Conservation (phyloP, 164 flowering plant species). For the Annona squamosa region DNA sequence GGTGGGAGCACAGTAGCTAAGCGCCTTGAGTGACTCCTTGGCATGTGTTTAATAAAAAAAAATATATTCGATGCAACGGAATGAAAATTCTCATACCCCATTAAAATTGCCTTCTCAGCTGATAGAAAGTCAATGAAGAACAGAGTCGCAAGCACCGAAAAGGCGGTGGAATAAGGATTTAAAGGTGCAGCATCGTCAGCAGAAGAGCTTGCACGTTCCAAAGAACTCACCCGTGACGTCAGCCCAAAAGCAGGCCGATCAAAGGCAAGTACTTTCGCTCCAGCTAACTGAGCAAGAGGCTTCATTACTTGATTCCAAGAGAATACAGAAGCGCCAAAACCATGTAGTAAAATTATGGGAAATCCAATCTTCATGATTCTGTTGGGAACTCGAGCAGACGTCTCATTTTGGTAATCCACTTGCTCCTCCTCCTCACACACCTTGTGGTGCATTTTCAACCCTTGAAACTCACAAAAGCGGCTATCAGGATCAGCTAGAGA, state of each 20-base stretch:
- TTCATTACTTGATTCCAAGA: conserved; percentile 81
- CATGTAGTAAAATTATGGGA: conserved; percentile 75
- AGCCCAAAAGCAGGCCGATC: conserved; percentile 97
- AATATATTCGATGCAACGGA: not conserved
- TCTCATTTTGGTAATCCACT: conserved; percentile 14
- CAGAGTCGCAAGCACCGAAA: conserved; percentile 73
- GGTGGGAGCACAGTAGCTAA: not conserved
- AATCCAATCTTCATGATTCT: conserved; percentile 20
- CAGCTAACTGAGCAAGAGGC: conserved; percentile 48
- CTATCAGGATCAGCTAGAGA: conserved; percentile 85
- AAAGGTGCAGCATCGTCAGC: conserved; percentile 26
- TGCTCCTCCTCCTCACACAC: conserved; percentile 32
- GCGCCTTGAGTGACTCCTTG: not conserved
- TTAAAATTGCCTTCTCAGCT: conserved; percentile 62
- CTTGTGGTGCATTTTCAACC: conserved; percentile 83
- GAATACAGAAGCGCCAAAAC: conserved; percentile 92
- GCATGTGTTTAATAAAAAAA: not conserved
- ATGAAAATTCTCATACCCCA: conserved; percentile 44
- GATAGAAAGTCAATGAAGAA: conserved; percentile 58
- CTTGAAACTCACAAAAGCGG: conserved; percentile 66
- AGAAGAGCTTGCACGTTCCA: conserved; percentile 11
- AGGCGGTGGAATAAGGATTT: conserved; percentile 78
- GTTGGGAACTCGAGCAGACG: conserved; percentile 18
- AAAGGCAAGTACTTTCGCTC: conserved; percentile 82
- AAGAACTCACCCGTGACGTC: conserved; percentile 52